Evolutionary conservation across 1,139 yeast genomes (phyloP).

Genomic region (Suhomyces bokatorum): DNA sequence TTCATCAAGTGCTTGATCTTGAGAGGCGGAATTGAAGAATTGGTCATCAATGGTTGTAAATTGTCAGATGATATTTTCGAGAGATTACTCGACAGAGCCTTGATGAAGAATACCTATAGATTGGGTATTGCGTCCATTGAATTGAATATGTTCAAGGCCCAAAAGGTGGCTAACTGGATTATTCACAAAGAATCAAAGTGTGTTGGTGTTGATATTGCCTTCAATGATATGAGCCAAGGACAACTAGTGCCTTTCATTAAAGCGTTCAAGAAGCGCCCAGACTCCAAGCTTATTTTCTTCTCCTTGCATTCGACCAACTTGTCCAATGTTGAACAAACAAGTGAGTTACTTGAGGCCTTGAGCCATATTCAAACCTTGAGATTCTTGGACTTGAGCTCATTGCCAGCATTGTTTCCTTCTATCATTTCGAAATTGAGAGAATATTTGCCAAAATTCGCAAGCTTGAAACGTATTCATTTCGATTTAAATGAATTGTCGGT

Average conservation of each 20-base stretch:
- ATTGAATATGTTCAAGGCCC: constrained; percentile 56
- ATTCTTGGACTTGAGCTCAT: constrained; percentile 74
- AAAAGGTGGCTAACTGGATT: constrained; percentile 63
- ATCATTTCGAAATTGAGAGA: constrained; percentile 61
- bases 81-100: constrained; percentile 53
- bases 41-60: constrained; percentile 79
- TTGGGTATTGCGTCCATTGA: constrained; percentile 79
- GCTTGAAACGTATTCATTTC: constrained; percentile 71
- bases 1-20: constrained; percentile 57
- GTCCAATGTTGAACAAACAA: constrained; percentile 52
- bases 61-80: constrained; percentile 54
- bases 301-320: constrained; percentile 73
- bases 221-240: constrained; percentile 65
- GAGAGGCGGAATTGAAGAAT: constrained; percentile 79
- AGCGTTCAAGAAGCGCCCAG: constrained; percentile 32
- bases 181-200: constrained; percentile 52
- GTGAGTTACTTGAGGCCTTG: constrained; percentile 52
- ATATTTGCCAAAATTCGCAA: constrained; percentile 63
- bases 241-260: constrained; percentile 53
- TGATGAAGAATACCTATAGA: constrained; percentile 58
- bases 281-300: constrained; percentile 52
- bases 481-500: constrained; percentile 69
- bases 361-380: constrained; percentile 56
- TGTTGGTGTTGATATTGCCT: constrained; percentile 84
- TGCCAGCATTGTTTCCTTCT: constrained; percentile 73